Percentiles rank a stretch among this genome's conserved stretches.
phyloP scores from a whole-genome alignment of 768 basidiomycete genomes.

The Nevesoporus exiguus region DNA sequence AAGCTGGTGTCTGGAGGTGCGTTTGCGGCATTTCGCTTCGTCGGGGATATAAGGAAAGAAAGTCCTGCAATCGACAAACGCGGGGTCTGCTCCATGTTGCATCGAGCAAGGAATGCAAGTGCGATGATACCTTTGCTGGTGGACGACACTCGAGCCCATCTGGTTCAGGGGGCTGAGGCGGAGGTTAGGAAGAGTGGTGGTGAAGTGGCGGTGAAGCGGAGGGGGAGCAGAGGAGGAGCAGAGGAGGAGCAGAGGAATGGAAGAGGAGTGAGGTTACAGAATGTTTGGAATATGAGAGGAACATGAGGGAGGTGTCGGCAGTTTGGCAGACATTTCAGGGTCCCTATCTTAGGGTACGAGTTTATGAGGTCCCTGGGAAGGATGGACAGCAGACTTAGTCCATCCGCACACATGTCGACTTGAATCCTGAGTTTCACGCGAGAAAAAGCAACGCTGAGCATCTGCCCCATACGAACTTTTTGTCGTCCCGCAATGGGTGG shows the following conservation, averaged over 20 bases:
- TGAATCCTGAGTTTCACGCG: constrained; percentile 17
- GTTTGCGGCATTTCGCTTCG: constrained; percentile 90
- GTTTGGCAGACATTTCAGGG: constrained; percentile 31
- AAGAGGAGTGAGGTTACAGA: constrained; percentile 25
- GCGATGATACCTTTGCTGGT: constrained; percentile 31
- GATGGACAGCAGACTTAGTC: constrained; percentile 2
- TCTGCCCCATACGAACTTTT: background rate
- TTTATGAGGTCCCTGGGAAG: constrained; percentile 10
- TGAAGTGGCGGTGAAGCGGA: too few species aligned
- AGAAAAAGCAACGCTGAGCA: background rate
- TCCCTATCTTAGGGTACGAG: constrained; percentile 25
- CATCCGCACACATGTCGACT: constrained; percentile 27
- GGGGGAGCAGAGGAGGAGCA: background rate
- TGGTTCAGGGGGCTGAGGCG: constrained; percentile 16
- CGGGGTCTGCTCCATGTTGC: constrained; percentile 57
- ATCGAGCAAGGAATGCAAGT: constrained; percentile 47
- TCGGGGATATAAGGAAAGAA: constrained; percentile 89
- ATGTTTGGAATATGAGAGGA: constrained; percentile 25
- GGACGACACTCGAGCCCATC: constrained; percentile 25
- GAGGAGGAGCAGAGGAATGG: too few species aligned
- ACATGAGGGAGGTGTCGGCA: constrained; percentile 39
- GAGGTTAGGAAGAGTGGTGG: too few species aligned
- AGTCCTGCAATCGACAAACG: constrained; percentile 70
- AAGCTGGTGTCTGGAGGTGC: constrained; percentile 86
- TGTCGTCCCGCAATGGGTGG: background rate